Base-by-base conservation (phyloP, 306 rosid species). In the Sechiopsis laciniata region DNA sequence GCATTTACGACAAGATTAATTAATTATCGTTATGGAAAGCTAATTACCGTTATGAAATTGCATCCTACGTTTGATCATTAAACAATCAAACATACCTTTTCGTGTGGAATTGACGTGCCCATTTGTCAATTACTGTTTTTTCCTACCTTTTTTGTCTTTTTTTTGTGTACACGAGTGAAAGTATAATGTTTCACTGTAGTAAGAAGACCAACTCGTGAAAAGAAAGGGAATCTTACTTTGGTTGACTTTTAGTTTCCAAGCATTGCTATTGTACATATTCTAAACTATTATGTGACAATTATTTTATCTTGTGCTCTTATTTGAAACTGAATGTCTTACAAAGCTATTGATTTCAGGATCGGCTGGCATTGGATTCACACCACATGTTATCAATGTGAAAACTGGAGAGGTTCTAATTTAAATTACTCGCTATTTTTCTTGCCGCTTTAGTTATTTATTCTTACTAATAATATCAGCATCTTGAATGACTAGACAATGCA, bases 341-440 rank as follows among this genome's bases (percentile, higher is more conserved):
- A 75, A 61, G 74, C 21, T 21, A 72, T 51, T 77, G 62, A 57
- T 64, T 81, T 75, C 86, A 90, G 95, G 91, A 15, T 71, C 87
- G 51, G 81, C 76, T 6, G 81, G 83, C 16, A 22, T 71, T 57
- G 79, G 85, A 17, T 83, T 87, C 54, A 78, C 84, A 3, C 85
- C 91, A 3, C 95, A 91, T 73, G 81, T 88, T 69, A 82, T 88
- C 40, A 81, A 88, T 20, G 97, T 85, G 54, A 87, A 87, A 75
- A 78, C 92, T 24, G 95, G 95, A 73, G 97, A 91, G 95, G 97
- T 83, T 80, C 73, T 50, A 26, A 55, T 53, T 61, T 66, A 13
- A 73, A 76, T 64, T 57, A 21, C 15, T 17, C 32, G 52, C 71
- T 54, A 35, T 24, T 35, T 50, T 73, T 55, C 66, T 35, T 60